Conservation (phyloP, 805 yeast genomes). For the Wickerhamiella shivajii region DNA sequence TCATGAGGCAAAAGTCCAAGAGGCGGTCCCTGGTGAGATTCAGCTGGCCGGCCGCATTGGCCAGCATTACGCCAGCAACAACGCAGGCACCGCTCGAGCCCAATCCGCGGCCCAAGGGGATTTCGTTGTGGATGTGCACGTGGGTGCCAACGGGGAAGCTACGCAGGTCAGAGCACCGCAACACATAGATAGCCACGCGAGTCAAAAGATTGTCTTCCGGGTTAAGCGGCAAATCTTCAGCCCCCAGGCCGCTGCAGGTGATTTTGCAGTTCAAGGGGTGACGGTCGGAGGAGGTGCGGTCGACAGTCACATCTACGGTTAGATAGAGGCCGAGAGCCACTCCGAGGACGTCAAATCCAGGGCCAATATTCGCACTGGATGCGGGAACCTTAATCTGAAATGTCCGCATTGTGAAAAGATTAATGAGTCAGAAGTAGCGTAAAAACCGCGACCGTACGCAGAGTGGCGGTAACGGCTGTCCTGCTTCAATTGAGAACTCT, state of each 20-base stretch:
- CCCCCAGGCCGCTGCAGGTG: constrained; percentile 65
- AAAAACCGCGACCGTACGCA: no score
- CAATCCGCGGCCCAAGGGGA: constrained; percentile 91
- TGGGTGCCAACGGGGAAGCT: constrained; percentile 74
- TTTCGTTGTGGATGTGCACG: constrained; percentile 72
- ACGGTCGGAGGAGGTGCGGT: constrained; percentile 29
- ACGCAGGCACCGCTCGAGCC: constrained; percentile 98
- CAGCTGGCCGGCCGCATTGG: constrained; percentile 67
- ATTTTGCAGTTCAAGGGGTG: constrained; percentile 48
- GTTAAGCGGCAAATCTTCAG: constrained; percentile 59
- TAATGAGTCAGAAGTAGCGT: no score
- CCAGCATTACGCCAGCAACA: constrained; percentile 88
- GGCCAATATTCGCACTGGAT: constrained; percentile 95
- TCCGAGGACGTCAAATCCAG: constrained; percentile 95
- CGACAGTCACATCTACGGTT: constrained; percentile 53
- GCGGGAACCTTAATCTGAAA: constrained; percentile 48
- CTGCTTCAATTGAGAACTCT: no score
- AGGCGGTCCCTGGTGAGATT: constrained; percentile 63
- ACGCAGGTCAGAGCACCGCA: constrained; percentile 66
- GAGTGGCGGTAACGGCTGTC: no score
- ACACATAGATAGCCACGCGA: constrained; percentile 79
- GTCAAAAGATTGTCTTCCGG: constrained; percentile 79
- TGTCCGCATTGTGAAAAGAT: no score
- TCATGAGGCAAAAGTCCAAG: constrained; percentile 90
- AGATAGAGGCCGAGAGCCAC: constrained; percentile 69